Evolutionary conservation across 2,329 filamentous ascomycete genomes (phyloP), one percentile per base, ranked within the genome.

Genomic region (Eutypella sp.): DNA sequence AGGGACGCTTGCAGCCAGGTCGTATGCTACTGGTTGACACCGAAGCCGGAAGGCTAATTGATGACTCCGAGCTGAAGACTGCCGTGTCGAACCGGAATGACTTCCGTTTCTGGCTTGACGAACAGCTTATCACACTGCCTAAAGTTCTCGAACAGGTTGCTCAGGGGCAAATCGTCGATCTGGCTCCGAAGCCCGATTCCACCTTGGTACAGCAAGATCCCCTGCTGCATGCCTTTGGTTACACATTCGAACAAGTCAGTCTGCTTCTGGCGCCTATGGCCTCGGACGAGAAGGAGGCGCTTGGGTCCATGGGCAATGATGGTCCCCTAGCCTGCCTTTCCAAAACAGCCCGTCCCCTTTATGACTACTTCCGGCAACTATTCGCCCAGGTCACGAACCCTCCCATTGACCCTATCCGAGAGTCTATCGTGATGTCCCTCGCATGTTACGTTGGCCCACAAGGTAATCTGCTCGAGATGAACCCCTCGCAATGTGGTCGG

Each of bases 361-460:
- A 88, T 67, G 92, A 96, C 68, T 97, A 97, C 72, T 97, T 97
- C 84, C 84, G 92, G 52, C 89, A 97, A 73, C 84, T 97, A 37
- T 97, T 97, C 67, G 92, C 92, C 9, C 92, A 97, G 72, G 92
- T 97, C 66, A 97, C 92, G 51, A 97, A 97, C 69, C 92, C 92
- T 56, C 92, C 92, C 13, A 97, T 97, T 62, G 92, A 97, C 63
- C 92, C 92, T 25, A 97, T 97, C 58, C 81, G 92, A 68, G 92
- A 97, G 76, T 92, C 91, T 23, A 93, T 96, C 60, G 92, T 97
- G 68, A 97, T 97, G 92, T 96, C 92, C 46, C 73, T 97, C 34
- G 91, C 96, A 65, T 95, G 92, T 60, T 97, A 96, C 64, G 88
- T 97, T 57, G 92, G 92, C 41, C 92, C 92, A 39, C 92, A 97